Conservation (phyloP, 371 early-diverging fungal genomes). For the Nematocida minor region DNA sequence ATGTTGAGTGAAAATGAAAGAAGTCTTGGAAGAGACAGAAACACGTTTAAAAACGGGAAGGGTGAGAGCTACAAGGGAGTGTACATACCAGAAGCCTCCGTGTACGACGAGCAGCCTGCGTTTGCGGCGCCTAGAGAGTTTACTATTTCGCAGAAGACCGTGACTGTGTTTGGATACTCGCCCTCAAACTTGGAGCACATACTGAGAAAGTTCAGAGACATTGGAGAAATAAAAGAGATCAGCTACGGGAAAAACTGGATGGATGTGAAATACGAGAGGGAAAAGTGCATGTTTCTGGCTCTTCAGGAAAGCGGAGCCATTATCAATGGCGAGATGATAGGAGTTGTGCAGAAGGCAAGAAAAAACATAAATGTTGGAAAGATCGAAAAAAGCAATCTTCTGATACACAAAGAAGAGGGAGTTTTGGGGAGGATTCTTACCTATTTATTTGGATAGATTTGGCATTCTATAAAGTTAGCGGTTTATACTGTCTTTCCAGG, state of each 20-base stretch:
- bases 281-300: constrained; percentile 37
- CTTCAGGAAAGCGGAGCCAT: constrained; percentile 40
- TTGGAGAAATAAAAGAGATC: constrained; percentile 50
- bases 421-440: constrained; percentile 50
- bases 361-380: constrained; percentile 29
- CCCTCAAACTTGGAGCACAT: constrained; percentile 54
- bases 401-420: constrained; percentile 59
- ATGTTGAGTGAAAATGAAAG: neutral
- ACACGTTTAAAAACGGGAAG: neutral
- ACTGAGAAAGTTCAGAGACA: constrained; percentile 46
- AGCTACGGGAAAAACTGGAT: constrained; percentile 64
- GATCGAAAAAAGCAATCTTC: constrained; percentile 37
- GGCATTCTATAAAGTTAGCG: neutral
- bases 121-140: neutral
- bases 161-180: constrained; percentile 61
- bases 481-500: neutral
- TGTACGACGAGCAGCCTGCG: constrained; percentile 20
- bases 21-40: neutral
- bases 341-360: constrained; percentile 53
- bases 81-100: constrained; percentile 21
- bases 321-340: constrained; percentile 64
- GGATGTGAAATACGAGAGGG: constrained; percentile 54
- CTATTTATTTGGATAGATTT: constrained; percentile 63
- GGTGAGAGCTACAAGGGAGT: neutral
- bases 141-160: neutral